phyloP scores from a whole-genome alignment of 2,329 filamentous ascomycete species.

The Fusarium sp. region DNA sequence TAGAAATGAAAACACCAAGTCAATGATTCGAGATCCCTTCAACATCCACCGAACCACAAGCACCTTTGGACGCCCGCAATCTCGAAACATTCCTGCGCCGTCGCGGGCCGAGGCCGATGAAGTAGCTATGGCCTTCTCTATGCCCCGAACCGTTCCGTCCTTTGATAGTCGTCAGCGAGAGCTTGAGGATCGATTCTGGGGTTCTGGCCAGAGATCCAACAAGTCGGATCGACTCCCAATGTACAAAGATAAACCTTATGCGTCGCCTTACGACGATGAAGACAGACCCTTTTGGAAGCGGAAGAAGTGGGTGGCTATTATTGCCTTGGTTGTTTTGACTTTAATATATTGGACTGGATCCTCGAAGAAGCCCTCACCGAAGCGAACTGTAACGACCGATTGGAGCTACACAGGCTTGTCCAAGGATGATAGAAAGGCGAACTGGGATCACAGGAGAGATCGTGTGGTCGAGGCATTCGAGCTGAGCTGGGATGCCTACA shows the following conservation, averaged over 20 bases:
- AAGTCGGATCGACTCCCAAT: slow-evolving; percentile 72
- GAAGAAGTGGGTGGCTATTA: slow-evolving; percentile 67
- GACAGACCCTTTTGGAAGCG: slow-evolving; percentile 68
- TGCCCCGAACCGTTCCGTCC: slow-evolving; percentile 76
- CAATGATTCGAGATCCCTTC: slow-evolving; percentile 59
- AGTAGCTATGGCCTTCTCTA: slow-evolving; percentile 71
- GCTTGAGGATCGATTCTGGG: slow-evolving; percentile 75
- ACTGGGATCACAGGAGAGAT: slow-evolving; percentile 84
- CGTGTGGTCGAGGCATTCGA: slow-evolving; percentile 89
- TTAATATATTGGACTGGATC: slow-evolving; percentile 78
- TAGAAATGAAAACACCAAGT: slow-evolving; percentile 46
- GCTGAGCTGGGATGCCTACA: slow-evolving; percentile 92
- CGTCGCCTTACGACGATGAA: slow-evolving; percentile 64
- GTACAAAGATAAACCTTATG: slow-evolving; percentile 99
- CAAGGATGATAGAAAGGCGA: slow-evolving; percentile 58
- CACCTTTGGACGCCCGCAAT: slow-evolving; percentile 61
- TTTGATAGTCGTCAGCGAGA: slow-evolving; percentile 73
- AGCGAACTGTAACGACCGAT: slow-evolving; percentile 53
- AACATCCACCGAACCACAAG: slow-evolving; percentile 53
- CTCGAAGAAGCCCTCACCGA: slow-evolving; percentile 51
- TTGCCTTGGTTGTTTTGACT: slow-evolving; percentile 64
- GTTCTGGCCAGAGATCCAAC: slow-evolving; percentile 54
- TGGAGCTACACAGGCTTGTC: slow-evolving; percentile 70
- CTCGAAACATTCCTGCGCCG: slow-evolving; percentile 57
- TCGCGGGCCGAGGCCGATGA: slow-evolving; percentile 61